Conservation (phyloP, 1,284 basidiomycete genomes). For the Sporisorium reilianum region DNA sequence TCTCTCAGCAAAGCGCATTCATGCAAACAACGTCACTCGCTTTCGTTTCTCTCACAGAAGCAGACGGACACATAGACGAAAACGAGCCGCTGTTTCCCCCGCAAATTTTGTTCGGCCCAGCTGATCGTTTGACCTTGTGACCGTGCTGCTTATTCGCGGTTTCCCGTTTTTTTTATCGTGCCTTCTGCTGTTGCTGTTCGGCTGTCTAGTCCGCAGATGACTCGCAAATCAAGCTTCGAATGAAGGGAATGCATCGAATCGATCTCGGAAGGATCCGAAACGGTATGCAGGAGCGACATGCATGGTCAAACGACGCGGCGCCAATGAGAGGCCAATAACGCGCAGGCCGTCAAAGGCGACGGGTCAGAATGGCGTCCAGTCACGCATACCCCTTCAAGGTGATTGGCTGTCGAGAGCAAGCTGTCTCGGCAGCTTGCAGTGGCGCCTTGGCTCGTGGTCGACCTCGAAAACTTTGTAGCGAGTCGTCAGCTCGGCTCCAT, state of each 20-base stretch:
- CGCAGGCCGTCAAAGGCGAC: slow-evolving; percentile 4
- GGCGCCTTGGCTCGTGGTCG: not conserved
- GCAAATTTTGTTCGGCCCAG: not conserved
- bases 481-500: not conserved
- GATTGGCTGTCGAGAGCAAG: slow-evolving; percentile 3
- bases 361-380: not conserved
- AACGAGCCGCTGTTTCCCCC: not conserved
- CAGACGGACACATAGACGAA: not conserved
- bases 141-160: not conserved
- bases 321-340: slow-evolving; percentile 3
- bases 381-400: slow-evolving; percentile 1
- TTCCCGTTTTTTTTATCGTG: not conserved
- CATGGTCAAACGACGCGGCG: slow-evolving; percentile 13
- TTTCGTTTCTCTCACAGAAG: not conserved
- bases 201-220: not conserved
- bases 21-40: not conserved
- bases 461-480: not conserved
- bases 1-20: no score
- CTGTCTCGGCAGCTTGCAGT: slow-evolving; percentile 1
- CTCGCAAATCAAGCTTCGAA: not conserved
- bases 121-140: slow-evolving; percentile 3
- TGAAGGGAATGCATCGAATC: not conserved
- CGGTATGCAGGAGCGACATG: not conserved
- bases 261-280: slow-evolving; percentile 5
- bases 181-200: not conserved